Evolutionary conservation across 225 moss, liverwort and hornwort species (phyloP).

Genomic region (Rhytidiadelphus loreus): DNA sequence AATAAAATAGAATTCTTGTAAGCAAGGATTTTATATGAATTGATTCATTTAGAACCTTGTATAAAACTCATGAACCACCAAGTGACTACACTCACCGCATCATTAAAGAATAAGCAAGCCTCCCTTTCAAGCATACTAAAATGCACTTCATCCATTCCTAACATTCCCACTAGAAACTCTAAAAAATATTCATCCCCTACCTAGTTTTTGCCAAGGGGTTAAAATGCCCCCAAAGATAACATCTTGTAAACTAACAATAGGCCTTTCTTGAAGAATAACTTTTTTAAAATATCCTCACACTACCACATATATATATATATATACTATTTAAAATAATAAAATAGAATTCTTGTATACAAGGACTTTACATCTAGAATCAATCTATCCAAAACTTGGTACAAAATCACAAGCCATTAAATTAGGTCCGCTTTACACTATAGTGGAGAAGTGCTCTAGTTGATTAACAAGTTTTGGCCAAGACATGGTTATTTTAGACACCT

Average conservation of each 20-base stretch:
- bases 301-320: neutral
- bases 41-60: accelerated
- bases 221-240: accelerated
- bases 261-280: neutral
- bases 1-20: accelerated
- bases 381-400: neutral
- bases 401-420: too few species aligned
- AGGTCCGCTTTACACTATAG: too few species aligned
- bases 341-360: accelerated
- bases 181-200: accelerated
- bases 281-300: accelerated
- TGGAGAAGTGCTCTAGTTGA: too few species aligned
- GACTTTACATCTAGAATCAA: accelerated
- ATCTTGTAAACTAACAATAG: neutral
- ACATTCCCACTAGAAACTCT: accelerated
- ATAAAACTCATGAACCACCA: neutral
- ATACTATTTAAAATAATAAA: neutral
- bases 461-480: too few species aligned
- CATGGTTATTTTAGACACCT: too few species aligned
- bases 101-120: neutral
- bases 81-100: accelerated
- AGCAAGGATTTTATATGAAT: neutral
- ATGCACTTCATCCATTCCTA: neutral
- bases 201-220: neutral
- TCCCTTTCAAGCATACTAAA: accelerated